These are phyloP conservation scores for Sextonia rubra DNA, from an alignment of 164 flowering plant species.

Conservation along the genomic window DNA sequence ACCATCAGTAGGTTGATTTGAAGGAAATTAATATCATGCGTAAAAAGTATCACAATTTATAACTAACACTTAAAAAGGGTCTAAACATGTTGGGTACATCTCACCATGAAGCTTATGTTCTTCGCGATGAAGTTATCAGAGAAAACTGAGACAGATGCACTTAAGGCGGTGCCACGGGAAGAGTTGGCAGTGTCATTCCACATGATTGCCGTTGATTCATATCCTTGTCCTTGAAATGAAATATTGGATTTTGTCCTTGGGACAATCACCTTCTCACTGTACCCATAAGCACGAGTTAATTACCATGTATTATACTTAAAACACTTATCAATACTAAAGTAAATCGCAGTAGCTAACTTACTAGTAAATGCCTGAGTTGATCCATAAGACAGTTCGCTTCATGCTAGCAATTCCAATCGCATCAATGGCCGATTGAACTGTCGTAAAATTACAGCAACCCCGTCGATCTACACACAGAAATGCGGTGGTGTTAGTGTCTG, in stretches of 20 bases:
- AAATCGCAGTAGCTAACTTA: constrained; percentile 25
- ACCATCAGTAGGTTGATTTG: not conserved
- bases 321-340: not conserved
- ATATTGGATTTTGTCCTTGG: constrained; percentile 69
- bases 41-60: too few relatives aligned
- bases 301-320: not conserved
- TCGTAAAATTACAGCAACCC: constrained; percentile 89
- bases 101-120: constrained; percentile 95
- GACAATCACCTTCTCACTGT: constrained; percentile 72
- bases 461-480: constrained; percentile 72
- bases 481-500: constrained; percentile 59
- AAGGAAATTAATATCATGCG: not conserved
- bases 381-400: constrained; percentile 74
- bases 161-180: constrained; percentile 69
- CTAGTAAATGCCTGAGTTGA: constrained; percentile 77
- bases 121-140: constrained; percentile 71
- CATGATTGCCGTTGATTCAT: constrained; percentile 62
- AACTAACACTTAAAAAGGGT: not conserved
- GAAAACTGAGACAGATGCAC: constrained; percentile 81
- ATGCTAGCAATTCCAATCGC: constrained; percentile 42
- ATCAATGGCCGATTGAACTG: constrained; percentile 80
- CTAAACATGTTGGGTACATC: not conserved
- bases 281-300: constrained; percentile 6
- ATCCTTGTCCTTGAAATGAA: constrained; percentile 95
- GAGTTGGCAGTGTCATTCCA: constrained; percentile 91